Base-by-base conservation (phyloP, 2,329 filamentous ascomycete genomes). In the Colletotrichum sp. region DNA sequence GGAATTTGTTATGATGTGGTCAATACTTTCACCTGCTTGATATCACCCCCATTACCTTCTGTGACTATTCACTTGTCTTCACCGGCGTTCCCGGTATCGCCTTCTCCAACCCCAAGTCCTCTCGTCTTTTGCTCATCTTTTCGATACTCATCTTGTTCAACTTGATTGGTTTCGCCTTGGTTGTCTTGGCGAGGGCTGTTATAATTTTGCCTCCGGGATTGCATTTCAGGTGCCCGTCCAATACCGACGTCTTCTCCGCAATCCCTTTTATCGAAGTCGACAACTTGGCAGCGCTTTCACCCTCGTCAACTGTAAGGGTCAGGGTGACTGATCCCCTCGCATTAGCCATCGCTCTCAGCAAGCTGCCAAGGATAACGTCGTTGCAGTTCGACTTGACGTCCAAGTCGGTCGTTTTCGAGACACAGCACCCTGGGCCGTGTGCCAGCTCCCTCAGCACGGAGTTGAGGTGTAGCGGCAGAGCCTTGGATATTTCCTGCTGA, bases 301-400 rank as follows among this genome's bases (percentile, higher is more conserved):
- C 55, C 3, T 38, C 58, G 8, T 43, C 13, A 2, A 24, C 38
- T 4, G 12, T 9, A 8, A 66, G 6, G 2, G 29, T 51, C 12
- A 66, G n/a, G 3, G 36, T 29, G 7, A 70, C 21, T 1, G 11
- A 5, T 0, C 38, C 21, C 8, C 31, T 73, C 1, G 27, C 21
- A 6, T 21, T 51, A 2, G 54, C 61, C 70, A 70, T 70, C 0
- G n/a, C 21, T 6, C 38, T 54, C 1, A 66, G 8, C 3, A 73
- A 16, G 4, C 54, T 73, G 5, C 70, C 70, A 3, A 73, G 58
- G 16, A 72, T 64, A 6, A 72, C 38, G 21, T 59, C n/a, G 29
- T 72, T 64, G 36, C 66, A 69, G 4, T 57, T 38, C 6, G 58
- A 36, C 47, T 36, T 72, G 4, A 24, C 47, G 24, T 38, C 33